Percentiles rank a stretch among this genome's conserved stretches.
Evolutionary conservation across 2,329 filamentous ascomycete species (phyloP).

Genomic region (Fusarium equiseti): DNA sequence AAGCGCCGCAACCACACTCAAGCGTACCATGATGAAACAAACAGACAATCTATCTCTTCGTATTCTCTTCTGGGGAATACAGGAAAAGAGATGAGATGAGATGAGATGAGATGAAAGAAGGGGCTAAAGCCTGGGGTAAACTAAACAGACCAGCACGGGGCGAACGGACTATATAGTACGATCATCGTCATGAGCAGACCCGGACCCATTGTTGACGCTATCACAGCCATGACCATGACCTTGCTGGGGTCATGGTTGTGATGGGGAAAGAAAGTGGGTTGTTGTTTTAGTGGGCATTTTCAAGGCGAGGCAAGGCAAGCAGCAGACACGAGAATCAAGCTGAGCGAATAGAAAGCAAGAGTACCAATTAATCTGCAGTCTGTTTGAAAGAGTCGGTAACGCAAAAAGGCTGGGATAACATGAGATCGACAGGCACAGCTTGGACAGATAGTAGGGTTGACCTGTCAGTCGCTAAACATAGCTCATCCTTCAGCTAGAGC

Average conservation of each 20-base stretch:
- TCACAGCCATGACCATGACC: background rate
- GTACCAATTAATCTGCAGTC: background rate
- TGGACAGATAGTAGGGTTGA: background rate
- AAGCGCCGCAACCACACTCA: slow-evolving; percentile 51
- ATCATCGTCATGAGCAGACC: slow-evolving; percentile 23
- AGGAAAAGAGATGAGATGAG: background rate
- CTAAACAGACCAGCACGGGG: background rate
- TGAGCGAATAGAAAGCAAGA: background rate
- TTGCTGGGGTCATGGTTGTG: slow-evolving; percentile 5
- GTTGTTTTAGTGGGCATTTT: slow-evolving; percentile 7
- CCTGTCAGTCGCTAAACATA: slow-evolving; percentile 33
- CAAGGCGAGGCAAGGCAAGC: slow-evolving; percentile 1
- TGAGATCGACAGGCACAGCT: slow-evolving; percentile 32
- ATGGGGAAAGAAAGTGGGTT: slow-evolving; percentile 22
- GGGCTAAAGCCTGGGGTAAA: slow-evolving; percentile 11
- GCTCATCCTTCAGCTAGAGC: slow-evolving; percentile 7
- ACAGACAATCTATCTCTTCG: slow-evolving; percentile 11
- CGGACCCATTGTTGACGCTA: slow-evolving; percentile 12
- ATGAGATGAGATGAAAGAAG: background rate
- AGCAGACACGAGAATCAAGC: slow-evolving; percentile 10
- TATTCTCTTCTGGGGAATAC: slow-evolving; percentile 20
- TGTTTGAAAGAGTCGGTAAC: slow-evolving; percentile 3
- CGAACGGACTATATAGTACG: slow-evolving; percentile 28
- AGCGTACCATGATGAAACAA: slow-evolving; percentile 52
- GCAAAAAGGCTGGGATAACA: slow-evolving; percentile 7